These are phyloP conservation scores for Apostasia shenzhenica DNA, from an alignment of 106 monocot species.

Conservation along the genomic window DNA sequence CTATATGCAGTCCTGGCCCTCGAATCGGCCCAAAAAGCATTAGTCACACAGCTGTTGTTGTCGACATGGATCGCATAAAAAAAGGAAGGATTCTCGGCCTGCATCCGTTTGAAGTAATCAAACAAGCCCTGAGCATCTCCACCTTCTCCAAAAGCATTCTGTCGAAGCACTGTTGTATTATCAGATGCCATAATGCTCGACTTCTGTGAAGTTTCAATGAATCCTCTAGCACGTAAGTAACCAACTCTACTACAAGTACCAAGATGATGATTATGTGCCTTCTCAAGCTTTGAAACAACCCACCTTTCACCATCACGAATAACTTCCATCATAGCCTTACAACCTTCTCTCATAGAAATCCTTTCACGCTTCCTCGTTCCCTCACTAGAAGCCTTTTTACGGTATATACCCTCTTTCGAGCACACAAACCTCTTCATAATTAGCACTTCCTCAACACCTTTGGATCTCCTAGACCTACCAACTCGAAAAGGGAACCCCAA, in stretches of 20 bases:
- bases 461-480: constrained; percentile 82
- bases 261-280: constrained; percentile 79
- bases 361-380: constrained; percentile 74
- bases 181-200: constrained; percentile 52
- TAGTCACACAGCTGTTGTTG: constrained; percentile 76
- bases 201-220: constrained; percentile 50
- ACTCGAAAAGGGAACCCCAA: constrained; percentile 92
- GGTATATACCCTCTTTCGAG: constrained; percentile 87
- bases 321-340: constrained; percentile 98
- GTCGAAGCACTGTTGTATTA: constrained; percentile 46
- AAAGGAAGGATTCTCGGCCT: constrained; percentile 68
- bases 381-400: constrained; percentile 63
- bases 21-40: constrained; percentile 87
- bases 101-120: constrained; percentile 82
- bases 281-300: constrained; percentile 93
- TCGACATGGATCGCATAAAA: constrained; percentile 90
- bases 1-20: constrained; percentile 56
- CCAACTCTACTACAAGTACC: constrained; percentile 82
- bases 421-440: constrained; percentile 98
- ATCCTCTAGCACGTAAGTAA: constrained; percentile 81
- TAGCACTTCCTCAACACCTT: constrained; percentile 79
- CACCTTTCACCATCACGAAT: constrained; percentile 64
- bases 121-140: constrained; percentile 78
- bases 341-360: constrained; percentile 93
- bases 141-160: constrained; percentile 76